Evolutionary conservation across 2,329 filamentous ascomycete species (phyloP).

Genomic region (Westerdykella ornata): DNA sequence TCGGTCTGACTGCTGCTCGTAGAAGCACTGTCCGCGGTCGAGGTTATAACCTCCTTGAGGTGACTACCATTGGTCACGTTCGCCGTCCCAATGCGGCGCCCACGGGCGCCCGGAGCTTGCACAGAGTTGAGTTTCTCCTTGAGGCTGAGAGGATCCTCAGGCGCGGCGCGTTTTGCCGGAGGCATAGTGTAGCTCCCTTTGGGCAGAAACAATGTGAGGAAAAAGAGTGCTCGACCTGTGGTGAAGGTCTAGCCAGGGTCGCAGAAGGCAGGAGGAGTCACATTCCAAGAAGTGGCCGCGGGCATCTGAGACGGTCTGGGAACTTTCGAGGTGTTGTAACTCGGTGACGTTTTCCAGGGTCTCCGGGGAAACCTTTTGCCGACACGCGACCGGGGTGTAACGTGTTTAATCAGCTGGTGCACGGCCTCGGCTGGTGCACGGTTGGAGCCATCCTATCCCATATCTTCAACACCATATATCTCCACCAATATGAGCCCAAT

Average conservation of each 20-base stretch:
- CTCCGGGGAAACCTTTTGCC: background rate
- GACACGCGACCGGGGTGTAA: background rate
- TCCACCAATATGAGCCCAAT: slow-evolving; percentile 2
- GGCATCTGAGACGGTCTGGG: slow-evolving; percentile 5
- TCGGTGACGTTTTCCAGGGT: slow-evolving; percentile 5
- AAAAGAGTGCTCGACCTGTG: background rate
- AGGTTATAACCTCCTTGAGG: slow-evolving; percentile 33
- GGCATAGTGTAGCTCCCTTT: slow-evolving; percentile 26
- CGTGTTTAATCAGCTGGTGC: too few species aligned
- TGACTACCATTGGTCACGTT: slow-evolving; percentile 28
- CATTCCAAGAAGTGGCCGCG: slow-evolving; percentile 9
- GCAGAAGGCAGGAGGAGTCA: slow-evolving; percentile 7
- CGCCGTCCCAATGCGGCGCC: slow-evolving; percentile 30
- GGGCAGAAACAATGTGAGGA: background rate
- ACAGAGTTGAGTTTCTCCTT: slow-evolving; percentile 41
- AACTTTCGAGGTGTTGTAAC: too few species aligned
- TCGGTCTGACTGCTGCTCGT: slow-evolving; percentile 33
- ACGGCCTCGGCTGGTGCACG: too few species aligned
- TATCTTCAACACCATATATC: background rate
- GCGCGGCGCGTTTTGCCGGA: slow-evolving; percentile 28
- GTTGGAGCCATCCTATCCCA: too few species aligned
- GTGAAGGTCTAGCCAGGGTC: slow-evolving; percentile 9
- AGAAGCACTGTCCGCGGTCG: slow-evolving; percentile 30
- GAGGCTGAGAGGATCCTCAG: slow-evolving; percentile 37
- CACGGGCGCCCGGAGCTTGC: slow-evolving; percentile 36